Conservation (phyloP, 73 alveolate species). For the Tetrahymena malaccensis region DNA sequence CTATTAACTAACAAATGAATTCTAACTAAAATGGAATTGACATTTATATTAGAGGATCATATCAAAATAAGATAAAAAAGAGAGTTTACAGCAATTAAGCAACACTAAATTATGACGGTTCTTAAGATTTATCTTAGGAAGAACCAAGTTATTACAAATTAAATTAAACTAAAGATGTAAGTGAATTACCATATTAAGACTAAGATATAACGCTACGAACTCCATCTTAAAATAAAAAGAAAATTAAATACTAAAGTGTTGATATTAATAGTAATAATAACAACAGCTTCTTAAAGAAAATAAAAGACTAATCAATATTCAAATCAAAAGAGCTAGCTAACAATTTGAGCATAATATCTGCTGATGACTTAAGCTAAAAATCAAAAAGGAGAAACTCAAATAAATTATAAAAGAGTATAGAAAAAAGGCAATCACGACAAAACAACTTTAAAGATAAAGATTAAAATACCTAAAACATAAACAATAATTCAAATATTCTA, state of each 20-base stretch:
- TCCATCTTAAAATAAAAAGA: background rate
- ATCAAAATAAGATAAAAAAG: background rate
- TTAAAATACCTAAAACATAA: background rate
- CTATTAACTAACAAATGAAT: background rate
- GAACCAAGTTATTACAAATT: background rate
- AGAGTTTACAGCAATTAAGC: background rate
- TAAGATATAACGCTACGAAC: background rate
- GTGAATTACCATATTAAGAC: background rate
- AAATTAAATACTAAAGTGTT: background rate
- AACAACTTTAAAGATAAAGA: background rate
- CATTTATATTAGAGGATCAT: background rate
- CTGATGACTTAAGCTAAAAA: background rate
- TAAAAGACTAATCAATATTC: background rate
- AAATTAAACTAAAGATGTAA: background rate
- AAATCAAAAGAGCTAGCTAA: background rate
- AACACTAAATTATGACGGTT: background rate
- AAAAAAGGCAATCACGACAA: background rate
- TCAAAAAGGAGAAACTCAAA: background rate
- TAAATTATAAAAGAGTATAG: background rate
- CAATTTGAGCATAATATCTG: background rate
- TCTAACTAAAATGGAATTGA: background rate
- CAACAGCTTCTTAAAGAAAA: background rate
- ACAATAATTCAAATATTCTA: background rate
- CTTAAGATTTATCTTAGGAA: background rate
- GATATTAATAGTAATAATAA: background rate